phyloP scores from a whole-genome alignment of 163 green algal species.

The Scenedesmus sp. region DNA sequence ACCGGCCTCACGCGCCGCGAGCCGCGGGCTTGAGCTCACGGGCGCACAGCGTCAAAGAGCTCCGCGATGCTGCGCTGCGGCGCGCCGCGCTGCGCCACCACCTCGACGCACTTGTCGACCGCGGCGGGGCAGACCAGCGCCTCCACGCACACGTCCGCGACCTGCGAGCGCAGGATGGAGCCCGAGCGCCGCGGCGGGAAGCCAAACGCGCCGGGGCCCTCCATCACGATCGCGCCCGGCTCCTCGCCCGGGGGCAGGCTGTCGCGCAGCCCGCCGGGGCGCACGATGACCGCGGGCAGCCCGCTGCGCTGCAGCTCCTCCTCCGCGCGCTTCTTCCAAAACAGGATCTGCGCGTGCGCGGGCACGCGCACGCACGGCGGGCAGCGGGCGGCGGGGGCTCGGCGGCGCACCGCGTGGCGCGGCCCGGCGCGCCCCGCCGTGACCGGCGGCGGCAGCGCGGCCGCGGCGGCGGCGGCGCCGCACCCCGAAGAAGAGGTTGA shows the following conservation, averaged over 20 bases:
- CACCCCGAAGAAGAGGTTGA: constrained; percentile 87
- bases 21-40: no score
- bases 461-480: not conserved
- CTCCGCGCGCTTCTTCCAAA: constrained; percentile 87
- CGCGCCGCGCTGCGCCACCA: constrained; percentile 66
- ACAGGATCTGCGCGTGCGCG: constrained; percentile 59
- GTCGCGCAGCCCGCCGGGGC: constrained; percentile 50
- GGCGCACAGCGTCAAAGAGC: constrained; percentile 20
- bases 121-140: constrained; percentile 72
- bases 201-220: constrained; percentile 67
- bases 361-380: not conserved
- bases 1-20: no score
- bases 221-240: constrained; percentile 66
- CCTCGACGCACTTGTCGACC: constrained; percentile 79
- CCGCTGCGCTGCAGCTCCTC: constrained; percentile 82
- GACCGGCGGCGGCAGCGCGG: not conserved
- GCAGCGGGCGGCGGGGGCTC: no score
- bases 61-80: constrained; percentile 19
- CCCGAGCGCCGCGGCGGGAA: constrained; percentile 73
- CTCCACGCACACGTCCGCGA: constrained; percentile 81
- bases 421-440: not conserved
- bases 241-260: not conserved
- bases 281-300: constrained; percentile 81
- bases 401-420: no score
- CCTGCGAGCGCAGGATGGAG: constrained; percentile 76